Evolutionary conservation across 805 yeast genomes (phyloP).

Genomic region (Saccharomyces mikatae): DNA sequence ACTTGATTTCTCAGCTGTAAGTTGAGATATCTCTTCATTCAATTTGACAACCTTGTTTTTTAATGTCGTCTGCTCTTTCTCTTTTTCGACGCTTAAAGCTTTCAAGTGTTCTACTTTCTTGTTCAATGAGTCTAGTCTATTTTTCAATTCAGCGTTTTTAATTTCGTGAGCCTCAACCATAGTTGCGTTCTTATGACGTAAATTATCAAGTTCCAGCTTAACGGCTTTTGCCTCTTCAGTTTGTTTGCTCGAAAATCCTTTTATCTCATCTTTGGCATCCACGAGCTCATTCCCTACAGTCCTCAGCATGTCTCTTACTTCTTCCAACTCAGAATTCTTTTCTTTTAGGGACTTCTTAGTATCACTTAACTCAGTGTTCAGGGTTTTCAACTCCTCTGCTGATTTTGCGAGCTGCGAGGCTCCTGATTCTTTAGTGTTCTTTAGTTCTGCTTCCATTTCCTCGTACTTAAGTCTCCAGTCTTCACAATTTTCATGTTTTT

Average conservation of each 20-base stretch:
- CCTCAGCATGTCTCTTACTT: slow-evolving; percentile 64
- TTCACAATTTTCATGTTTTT: neutral
- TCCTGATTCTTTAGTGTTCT: slow-evolving; percentile 4
- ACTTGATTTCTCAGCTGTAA: slow-evolving; percentile 13
- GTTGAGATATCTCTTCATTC: slow-evolving; percentile 9
- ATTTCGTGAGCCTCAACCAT: slow-evolving; percentile 16
- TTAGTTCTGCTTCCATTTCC: slow-evolving; percentile 3
- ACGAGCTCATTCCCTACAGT: slow-evolving; percentile 77
- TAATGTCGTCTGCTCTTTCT: slow-evolving; percentile 15
- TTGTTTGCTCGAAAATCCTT: slow-evolving; percentile 21
- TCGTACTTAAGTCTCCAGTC: slow-evolving; percentile 1
- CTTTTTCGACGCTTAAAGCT: slow-evolving; percentile 10
- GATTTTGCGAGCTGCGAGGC: slow-evolving; percentile 1
- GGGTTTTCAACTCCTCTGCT: slow-evolving; percentile 10
- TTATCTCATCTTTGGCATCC: slow-evolving; percentile 52
- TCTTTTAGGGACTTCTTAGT: slow-evolving; percentile 29
- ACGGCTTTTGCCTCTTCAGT: slow-evolving; percentile 14
- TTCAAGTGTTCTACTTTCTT: slow-evolving; percentile 18
- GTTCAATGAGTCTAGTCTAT: slow-evolving; percentile 13
- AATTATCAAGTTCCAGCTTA: slow-evolving; percentile 19
- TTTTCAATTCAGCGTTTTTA: slow-evolving; percentile 11
- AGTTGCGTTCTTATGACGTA: slow-evolving; percentile 33
- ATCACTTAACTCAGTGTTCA: slow-evolving; percentile 12
- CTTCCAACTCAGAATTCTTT: slow-evolving; percentile 57
- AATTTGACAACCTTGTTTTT: slow-evolving; percentile 8